Evolutionary conservation across 306 rosid species (phyloP).

Genomic region (Cucurbita maxima): DNA sequence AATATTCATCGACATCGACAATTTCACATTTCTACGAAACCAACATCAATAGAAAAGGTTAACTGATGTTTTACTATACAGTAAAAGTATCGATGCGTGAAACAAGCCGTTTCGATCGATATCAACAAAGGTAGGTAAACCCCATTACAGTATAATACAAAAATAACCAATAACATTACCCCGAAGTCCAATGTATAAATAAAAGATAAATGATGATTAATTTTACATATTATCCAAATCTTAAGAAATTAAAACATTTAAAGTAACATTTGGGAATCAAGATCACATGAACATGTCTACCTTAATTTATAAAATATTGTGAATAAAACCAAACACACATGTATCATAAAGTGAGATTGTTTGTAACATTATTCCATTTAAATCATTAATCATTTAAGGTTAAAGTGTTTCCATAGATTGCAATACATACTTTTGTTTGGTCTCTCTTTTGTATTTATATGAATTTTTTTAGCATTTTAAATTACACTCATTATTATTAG

Average conservation of each 20-base stretch:
- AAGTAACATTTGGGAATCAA: not conserved
- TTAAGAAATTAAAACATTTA: not conserved
- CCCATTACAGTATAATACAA: too few relatives aligned
- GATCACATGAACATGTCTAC: not conserved
- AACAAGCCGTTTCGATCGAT: not conserved
- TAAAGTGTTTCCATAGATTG: too few relatives aligned
- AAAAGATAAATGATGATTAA: too few relatives aligned
- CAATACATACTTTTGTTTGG: too few relatives aligned
- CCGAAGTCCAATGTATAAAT: not conserved
- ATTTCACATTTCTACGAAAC: too few relatives aligned
- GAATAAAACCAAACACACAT: conserved; percentile 1
- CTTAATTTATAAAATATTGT: not conserved
- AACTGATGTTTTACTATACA: not conserved
- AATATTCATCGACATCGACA: too few relatives aligned
- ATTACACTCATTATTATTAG: too few relatives aligned
- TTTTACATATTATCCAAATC: not conserved
- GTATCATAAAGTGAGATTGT: not conserved
- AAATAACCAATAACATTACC: too few relatives aligned
- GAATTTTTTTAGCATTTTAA: too few relatives aligned
- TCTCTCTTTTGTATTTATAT: too few relatives aligned
- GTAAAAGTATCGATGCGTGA: not conserved
- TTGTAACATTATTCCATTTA: not conserved
- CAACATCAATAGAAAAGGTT: too few relatives aligned
- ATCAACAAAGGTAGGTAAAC: not conserved
- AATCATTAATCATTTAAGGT: not conserved